Evolutionary conservation across 2,329 filamentous ascomycete species (phyloP).

Genomic region (Grosmannia clavigera): DNA sequence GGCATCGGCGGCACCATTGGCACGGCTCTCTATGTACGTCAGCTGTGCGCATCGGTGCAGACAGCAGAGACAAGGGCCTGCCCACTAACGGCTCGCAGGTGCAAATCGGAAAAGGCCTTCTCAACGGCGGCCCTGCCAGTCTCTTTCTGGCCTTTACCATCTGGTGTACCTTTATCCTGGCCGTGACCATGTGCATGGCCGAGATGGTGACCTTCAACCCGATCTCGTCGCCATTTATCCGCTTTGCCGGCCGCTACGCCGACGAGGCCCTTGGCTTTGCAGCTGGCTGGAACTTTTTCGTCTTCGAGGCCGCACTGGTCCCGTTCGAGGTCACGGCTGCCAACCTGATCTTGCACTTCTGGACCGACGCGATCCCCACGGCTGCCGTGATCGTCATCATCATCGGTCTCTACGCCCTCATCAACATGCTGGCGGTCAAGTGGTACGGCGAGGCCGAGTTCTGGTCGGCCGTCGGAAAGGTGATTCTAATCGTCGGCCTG

Average conservation of each 20-base stretch:
- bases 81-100: neutral
- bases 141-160: slow-evolving; percentile 22
- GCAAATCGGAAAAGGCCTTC: slow-evolving; percentile 3
- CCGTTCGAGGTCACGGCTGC: slow-evolving; percentile 1
- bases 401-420: slow-evolving; percentile 17
- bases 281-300: slow-evolving; percentile 36
- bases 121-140: slow-evolving; percentile 13
- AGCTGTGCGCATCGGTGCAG: neutral
- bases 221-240: slow-evolving; percentile 35
- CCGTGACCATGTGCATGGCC: slow-evolving; percentile 26
- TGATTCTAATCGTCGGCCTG: slow-evolving; percentile 35
- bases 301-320: slow-evolving; percentile 2
- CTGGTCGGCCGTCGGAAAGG: slow-evolving; percentile 22
- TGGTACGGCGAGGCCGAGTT: slow-evolving; percentile 12
- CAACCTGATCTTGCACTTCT: slow-evolving; percentile 7
- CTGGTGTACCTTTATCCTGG: slow-evolving; percentile 21
- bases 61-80: neutral
- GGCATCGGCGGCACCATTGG: slow-evolving; percentile 36
- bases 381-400: neutral
- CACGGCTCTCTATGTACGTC: slow-evolving; percentile 3
- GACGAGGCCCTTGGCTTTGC: slow-evolving; percentile 33
- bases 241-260: slow-evolving; percentile 33
- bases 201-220: slow-evolving; percentile 50
- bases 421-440: slow-evolving; percentile 4
- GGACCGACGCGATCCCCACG: slow-evolving; percentile 8